Evolutionary conservation across 148 eudicot genomes (phyloP).

Genomic region (Spergularia marina): DNA sequence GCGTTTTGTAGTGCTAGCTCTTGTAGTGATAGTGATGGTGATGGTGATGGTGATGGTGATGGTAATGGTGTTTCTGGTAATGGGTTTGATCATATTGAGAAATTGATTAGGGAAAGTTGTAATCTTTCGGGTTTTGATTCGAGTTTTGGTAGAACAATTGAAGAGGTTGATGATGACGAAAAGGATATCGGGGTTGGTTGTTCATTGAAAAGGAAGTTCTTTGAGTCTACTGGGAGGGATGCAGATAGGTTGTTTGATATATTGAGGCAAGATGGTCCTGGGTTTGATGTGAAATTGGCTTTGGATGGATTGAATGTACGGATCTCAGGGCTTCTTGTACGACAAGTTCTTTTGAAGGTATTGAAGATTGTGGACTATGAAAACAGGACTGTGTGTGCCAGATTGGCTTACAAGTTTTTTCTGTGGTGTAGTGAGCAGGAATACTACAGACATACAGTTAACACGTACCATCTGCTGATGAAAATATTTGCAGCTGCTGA

Average conservation of each 20-base stretch:
- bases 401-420: constrained; percentile 79
- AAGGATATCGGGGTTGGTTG: constrained; percentile 16
- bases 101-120: constrained; percentile 43
- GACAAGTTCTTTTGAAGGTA: constrained; percentile 69
- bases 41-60: constrained; percentile 27
- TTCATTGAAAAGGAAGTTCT: constrained; percentile 32
- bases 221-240: constrained; percentile 38
- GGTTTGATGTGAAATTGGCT: constrained; percentile 54
- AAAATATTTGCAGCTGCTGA: constrained; percentile 67
- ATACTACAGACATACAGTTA: constrained; percentile 54
- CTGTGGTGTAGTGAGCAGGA: constrained; percentile 72
- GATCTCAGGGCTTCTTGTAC: constrained; percentile 65
- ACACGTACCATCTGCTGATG: constrained; percentile 70
- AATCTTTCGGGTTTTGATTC: constrained; percentile 31
- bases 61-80: constrained; percentile 30
- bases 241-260: constrained; percentile 57
- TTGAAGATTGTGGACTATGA: constrained; percentile 46
- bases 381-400: constrained; percentile 61
- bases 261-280: constrained; percentile 68
- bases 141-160: constrained; percentile 17
- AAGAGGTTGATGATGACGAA: constrained; percentile 26
- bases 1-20: constrained; percentile 34
- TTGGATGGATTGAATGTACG: constrained; percentile 50
- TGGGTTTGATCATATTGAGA: constrained; percentile 47
- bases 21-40: constrained; percentile 32